Evolutionary conservation across 495 filamentous ascomycete genomes (phyloP).

Genomic region (Hypoxylon fragiforme): DNA sequence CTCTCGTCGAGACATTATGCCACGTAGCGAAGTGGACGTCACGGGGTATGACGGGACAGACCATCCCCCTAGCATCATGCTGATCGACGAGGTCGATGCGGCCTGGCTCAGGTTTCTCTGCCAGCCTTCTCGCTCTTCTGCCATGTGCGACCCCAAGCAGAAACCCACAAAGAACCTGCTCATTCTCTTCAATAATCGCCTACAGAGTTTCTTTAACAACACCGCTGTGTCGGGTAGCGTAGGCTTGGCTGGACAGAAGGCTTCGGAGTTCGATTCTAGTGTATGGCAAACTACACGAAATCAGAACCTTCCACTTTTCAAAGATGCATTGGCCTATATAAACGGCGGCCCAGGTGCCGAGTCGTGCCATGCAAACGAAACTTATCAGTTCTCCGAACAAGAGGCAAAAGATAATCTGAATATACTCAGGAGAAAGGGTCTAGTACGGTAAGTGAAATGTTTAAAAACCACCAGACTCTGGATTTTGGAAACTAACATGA

Average conservation of each 20-base stretch:
- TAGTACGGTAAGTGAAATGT: constrained; percentile 31
- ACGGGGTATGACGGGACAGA: not conserved
- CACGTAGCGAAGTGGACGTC: not conserved
- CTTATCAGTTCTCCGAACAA: constrained; percentile 26
- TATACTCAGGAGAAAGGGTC: not conserved
- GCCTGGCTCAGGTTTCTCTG: constrained; percentile 36
- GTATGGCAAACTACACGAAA: too few species aligned
- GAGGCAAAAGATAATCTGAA: constrained; percentile 16
- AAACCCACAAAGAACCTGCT: constrained; percentile 22
- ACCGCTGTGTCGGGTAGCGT: constrained; percentile 5
- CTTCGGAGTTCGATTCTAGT: too few species aligned
- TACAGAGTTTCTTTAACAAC: constrained; percentile 30
- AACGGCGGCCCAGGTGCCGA: constrained; percentile 22
- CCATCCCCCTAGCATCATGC: not conserved
- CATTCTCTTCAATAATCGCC: constrained; percentile 30
- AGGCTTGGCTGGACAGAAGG: constrained; percentile 3
- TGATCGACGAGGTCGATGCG: constrained; percentile 32
- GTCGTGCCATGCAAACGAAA: constrained; percentile 26
- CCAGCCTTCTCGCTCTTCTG: constrained; percentile 23
- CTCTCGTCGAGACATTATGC: constrained; percentile 30
- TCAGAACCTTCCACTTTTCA: not conserved
- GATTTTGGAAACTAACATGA: constrained; percentile 10
- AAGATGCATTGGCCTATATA: constrained; percentile 29
- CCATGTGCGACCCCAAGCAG: constrained; percentile 23
- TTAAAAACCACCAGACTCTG: not conserved